phyloP scores from a whole-genome alignment of 2,329 filamentous ascomycete species.

The Thermothelomyces thermophilus region DNA sequence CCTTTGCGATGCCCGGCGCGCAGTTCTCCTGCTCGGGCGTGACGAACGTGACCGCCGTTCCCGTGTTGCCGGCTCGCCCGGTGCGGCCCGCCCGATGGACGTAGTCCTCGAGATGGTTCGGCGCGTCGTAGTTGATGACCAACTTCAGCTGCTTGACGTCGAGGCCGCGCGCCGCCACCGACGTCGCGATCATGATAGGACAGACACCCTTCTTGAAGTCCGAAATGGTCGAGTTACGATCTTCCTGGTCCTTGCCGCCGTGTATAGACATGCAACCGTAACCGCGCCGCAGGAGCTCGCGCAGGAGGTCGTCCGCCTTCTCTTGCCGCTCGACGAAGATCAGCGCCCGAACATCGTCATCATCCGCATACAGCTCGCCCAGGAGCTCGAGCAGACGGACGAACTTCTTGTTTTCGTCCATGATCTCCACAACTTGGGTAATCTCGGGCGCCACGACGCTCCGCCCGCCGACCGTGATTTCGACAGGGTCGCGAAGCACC shows the following conservation, averaged over 20 bases:
- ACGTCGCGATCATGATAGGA: conserved; percentile 88
- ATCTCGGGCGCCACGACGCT: conserved; percentile 88
- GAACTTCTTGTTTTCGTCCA: conserved; percentile 78
- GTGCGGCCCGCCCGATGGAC: conserved; percentile 92
- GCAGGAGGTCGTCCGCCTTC: conserved; percentile 73
- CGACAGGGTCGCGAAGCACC: conserved; percentile 74
- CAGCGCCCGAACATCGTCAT: conserved; percentile 83
- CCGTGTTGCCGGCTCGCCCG: conserved; percentile 87
- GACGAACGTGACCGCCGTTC: conserved; percentile 90
- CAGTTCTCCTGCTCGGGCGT: conserved; percentile 89
- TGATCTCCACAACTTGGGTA: conserved; percentile 84
- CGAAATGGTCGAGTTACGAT: conserved; percentile 83
- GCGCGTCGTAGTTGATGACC: conserved; percentile 91
- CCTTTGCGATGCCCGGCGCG: conserved; percentile 80
- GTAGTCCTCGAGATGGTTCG: conserved; percentile 93
- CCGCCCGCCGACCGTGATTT: conserved; percentile 86
- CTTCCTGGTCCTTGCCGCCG: conserved; percentile 87
- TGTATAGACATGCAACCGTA: conserved; percentile 93
- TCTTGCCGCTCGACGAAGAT: conserved; percentile 93
- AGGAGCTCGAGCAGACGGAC: conserved; percentile 76
- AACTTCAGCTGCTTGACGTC: conserved; percentile 95
- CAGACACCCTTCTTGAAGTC: conserved; percentile 91
- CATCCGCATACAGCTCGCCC: conserved; percentile 75
- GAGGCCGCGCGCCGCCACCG: conserved; percentile 86
- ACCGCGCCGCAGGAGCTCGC: conserved; percentile 73